Percentiles rank a stretch among this genome's conserved stretches.
phyloP scores from a whole-genome alignment of 2,329 filamentous ascomycete species.

The Colletotrichum magnum region DNA sequence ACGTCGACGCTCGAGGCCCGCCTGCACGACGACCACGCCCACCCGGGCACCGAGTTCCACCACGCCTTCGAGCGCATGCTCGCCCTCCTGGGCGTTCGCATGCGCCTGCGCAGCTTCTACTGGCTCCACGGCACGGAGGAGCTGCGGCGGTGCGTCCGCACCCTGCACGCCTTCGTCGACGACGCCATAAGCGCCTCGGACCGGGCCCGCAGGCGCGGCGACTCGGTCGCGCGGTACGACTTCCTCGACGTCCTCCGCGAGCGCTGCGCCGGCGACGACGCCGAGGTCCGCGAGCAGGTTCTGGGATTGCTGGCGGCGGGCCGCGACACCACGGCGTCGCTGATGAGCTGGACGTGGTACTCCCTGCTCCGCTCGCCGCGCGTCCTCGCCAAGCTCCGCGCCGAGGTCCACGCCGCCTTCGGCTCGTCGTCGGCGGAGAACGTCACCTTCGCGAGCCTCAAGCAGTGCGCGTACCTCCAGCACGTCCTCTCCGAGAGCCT shows the following conservation, averaged over 20 bases:
- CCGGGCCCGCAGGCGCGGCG: constrained; percentile 1
- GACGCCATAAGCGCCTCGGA: constrained; percentile 38
- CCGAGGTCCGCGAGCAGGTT: constrained; percentile 32
- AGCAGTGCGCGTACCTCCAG: constrained; percentile 45
- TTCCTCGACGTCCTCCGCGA: constrained; percentile 41
- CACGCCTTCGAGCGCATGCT: constrained; percentile 30
- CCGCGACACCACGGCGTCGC: constrained; percentile 45
- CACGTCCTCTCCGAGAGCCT: constrained; percentile 46
- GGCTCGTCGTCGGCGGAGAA: background rate
- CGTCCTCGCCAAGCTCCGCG: constrained; percentile 38
- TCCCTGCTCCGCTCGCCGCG: constrained; percentile 39
- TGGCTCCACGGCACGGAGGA: constrained; percentile 25
- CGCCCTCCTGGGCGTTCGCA: constrained; percentile 27
- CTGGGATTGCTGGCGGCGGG: constrained; percentile 41
- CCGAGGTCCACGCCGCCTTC: constrained; percentile 33
- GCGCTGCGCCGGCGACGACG: constrained; percentile 26
- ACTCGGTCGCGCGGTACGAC: constrained; percentile 34
- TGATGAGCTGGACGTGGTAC: constrained; percentile 43
- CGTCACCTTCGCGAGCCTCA: constrained; percentile 42
- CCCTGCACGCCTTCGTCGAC: constrained; percentile 37
- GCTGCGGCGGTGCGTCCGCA: constrained; percentile 6
- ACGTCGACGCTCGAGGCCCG: constrained; percentile 29
- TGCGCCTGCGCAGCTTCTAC: constrained; percentile 34
- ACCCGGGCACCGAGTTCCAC: constrained; percentile 33
- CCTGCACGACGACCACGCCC: constrained; percentile 12